Evolutionary conservation across 352 stramenopile genomes (phyloP).

Genomic region (Peronospora tabacina): DNA sequence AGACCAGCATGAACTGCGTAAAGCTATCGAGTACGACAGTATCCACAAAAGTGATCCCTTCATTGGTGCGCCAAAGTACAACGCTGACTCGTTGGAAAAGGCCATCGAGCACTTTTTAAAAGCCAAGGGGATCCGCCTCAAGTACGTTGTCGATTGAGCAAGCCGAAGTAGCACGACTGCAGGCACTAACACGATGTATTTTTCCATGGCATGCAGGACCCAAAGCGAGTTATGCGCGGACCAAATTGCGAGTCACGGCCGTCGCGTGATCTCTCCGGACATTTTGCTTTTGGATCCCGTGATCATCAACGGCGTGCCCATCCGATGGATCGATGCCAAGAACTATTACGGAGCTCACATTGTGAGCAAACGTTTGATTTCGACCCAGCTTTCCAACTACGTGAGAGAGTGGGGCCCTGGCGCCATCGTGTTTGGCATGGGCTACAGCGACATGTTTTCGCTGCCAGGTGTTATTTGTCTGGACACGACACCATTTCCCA

Average conservation of each 20-base stretch:
- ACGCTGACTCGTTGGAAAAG: slow-evolving; percentile 61
- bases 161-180: neutral
- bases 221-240: slow-evolving; percentile 63
- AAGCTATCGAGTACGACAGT: slow-evolving; percentile 69
- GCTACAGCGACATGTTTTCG: slow-evolving; percentile 83
- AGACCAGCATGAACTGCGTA: slow-evolving; percentile 63
- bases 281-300: slow-evolving; percentile 76
- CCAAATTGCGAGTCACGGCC: slow-evolving; percentile 54
- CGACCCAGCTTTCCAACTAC: slow-evolving; percentile 71
- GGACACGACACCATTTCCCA: slow-evolving; percentile 76
- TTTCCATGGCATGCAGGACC: slow-evolving; percentile 30
- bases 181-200: slow-evolving; percentile 1
- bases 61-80: slow-evolving; percentile 60
- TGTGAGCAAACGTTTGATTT: slow-evolving; percentile 79
- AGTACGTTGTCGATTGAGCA: slow-evolving; percentile 30
- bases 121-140: slow-evolving; percentile 64
- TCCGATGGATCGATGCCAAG: slow-evolving; percentile 84
- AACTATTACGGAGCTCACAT: slow-evolving; percentile 88
- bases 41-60: slow-evolving; percentile 82
- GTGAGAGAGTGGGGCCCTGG: slow-evolving; percentile 82
- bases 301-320: slow-evolving; percentile 75
- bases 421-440: slow-evolving; percentile 83
- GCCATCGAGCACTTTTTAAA: slow-evolving; percentile 71
- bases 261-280: slow-evolving; percentile 71
- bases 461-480: slow-evolving; percentile 73